Conservation (phyloP, 345 rosid species). For the Trapa incisa region DNA sequence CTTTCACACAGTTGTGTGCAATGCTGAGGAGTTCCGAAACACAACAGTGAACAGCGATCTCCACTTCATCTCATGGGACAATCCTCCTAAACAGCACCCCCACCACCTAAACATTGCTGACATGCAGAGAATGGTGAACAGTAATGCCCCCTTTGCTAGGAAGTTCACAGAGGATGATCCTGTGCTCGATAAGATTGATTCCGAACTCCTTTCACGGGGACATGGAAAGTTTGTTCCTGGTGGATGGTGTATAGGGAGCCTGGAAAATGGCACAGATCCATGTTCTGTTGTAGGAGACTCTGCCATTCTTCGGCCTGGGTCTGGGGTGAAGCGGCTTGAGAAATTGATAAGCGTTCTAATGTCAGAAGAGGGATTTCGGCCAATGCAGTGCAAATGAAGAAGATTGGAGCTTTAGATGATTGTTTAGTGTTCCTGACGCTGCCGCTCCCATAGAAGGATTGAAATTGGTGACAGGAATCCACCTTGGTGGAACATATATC, state of each 20-base stretch:
- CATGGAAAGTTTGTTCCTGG: conserved; percentile 62
- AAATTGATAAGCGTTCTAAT: conserved; percentile 45
- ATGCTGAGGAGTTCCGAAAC: conserved; percentile 62
- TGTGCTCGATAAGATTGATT: conserved; percentile 68
- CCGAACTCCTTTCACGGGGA: conserved; percentile 52
- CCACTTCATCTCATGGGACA: conserved; percentile 95
- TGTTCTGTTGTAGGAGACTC: conserved; percentile 52
- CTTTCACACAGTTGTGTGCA: conserved; percentile 85
- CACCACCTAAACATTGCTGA: conserved; percentile 53
- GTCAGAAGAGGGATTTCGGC: conserved; percentile 54
- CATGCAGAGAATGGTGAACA: conserved; percentile 54
- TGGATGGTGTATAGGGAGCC: conserved; percentile 78
- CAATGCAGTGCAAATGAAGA: conserved; percentile 64
- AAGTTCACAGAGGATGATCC: conserved; percentile 57
- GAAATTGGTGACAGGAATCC: not conserved
- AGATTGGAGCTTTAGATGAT: not conserved
- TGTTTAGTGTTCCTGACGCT: not conserved
- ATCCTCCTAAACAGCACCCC: conserved; percentile 92
- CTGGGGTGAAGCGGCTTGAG: conserved; percentile 67
- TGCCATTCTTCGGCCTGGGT: conserved; percentile 50
- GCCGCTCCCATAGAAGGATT: not conserved
- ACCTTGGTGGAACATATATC: not conserved
- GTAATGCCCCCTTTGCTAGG: conserved; percentile 83
- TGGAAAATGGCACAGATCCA: conserved; percentile 78
- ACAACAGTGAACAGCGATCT: conserved; percentile 88